Percentiles rank a stretch among this genome's conserved stretches.
Evolutionary conservation across 148 eudicot species (phyloP).

Genomic region (Arbutus unedo): DNA sequence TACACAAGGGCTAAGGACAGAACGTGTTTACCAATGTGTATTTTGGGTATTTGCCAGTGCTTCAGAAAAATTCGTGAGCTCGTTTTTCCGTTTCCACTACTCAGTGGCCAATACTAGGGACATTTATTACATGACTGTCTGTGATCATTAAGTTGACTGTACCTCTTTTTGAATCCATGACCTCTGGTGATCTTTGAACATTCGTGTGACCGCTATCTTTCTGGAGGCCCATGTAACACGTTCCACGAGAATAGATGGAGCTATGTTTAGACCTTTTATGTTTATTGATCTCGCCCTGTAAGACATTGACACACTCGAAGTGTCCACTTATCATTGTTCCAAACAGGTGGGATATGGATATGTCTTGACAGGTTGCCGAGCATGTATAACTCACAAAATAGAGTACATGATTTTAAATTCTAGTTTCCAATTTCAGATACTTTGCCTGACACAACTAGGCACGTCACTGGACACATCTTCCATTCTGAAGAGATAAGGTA

Average conservation of each 20-base stretch:
- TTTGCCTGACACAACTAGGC: neutral
- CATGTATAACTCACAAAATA: neutral
- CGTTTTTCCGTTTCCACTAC: neutral
- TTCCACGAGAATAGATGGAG: neutral
- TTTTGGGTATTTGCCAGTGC: neutral
- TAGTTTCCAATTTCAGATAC: neutral
- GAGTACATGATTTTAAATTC: neutral
- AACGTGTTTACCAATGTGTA: neutral
- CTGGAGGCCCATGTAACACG: neutral
- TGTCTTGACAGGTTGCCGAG: neutral
- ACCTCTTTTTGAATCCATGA: neutral
- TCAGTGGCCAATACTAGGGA: neutral
- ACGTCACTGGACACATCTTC: neutral
- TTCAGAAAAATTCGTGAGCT: neutral
- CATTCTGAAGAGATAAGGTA: neutral
- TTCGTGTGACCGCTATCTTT: neutral
- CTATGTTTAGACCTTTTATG: neutral
- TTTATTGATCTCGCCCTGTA: neutral
- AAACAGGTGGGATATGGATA: neutral
- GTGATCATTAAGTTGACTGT: neutral
- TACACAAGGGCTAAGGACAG: neutral
- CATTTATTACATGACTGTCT: neutral
- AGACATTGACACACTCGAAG: neutral
- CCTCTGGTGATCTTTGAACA: neutral
- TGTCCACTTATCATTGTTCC: neutral